phyloP scores from a whole-genome alignment of 2,329 filamentous ascomycete genomes.

The Pestalotiopsis sp. region DNA sequence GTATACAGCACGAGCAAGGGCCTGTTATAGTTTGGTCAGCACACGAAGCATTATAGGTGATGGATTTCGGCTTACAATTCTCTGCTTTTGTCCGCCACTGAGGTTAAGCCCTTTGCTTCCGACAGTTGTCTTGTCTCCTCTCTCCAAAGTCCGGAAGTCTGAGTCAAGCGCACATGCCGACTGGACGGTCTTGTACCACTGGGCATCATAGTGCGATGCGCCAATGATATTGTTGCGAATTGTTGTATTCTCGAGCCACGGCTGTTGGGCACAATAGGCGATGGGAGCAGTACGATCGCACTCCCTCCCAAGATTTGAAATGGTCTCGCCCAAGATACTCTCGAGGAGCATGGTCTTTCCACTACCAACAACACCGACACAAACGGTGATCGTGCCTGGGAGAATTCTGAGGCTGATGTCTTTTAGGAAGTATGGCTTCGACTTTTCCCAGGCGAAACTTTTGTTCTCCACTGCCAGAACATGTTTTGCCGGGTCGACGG shows the following conservation, averaged over 20 bases:
- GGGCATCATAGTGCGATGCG: constrained; percentile 21
- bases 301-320: not conserved
- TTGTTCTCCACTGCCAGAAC: not conserved
- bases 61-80: constrained; percentile 22
- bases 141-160: constrained; percentile 27
- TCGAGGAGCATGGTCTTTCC: constrained; percentile 44
- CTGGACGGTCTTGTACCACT: constrained; percentile 29
- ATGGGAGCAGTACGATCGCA: constrained; percentile 16
- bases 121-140: constrained; percentile 27
- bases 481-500: not conserved
- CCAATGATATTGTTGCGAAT: constrained; percentile 42
- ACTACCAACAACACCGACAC: constrained; percentile 44
- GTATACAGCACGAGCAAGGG: constrained; percentile 40
- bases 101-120: constrained; percentile 22
- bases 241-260: constrained; percentile 44
- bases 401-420: constrained; percentile 25
- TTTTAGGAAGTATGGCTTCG: constrained; percentile 19
- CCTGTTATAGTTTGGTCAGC: constrained; percentile 20
- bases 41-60: not conserved
- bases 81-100: constrained; percentile 17
- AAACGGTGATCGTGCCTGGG: constrained; percentile 30
- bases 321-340: constrained; percentile 38
- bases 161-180: constrained; percentile 26
- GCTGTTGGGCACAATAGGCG: constrained; percentile 44
- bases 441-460: constrained; percentile 4